A percentile compares a stretch with the other conserved stretches of the same genome.
Conservation (phyloP, 129 eudicot species). For the Scalesia atractyloides region DNA sequence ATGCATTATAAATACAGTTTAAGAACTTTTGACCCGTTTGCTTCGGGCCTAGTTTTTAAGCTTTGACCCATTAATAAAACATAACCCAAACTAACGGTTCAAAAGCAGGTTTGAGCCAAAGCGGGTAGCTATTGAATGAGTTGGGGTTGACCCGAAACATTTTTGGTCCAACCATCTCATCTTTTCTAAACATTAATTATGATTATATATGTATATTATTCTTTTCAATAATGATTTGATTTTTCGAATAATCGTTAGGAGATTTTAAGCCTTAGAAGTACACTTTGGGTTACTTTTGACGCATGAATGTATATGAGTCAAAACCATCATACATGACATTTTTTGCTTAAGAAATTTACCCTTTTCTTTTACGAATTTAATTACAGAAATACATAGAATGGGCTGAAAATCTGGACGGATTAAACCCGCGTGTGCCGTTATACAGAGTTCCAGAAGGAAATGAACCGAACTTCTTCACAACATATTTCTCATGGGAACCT, state of each 20-base stretch:
- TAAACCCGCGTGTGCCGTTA: slow-evolving; percentile 71
- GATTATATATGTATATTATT: not conserved
- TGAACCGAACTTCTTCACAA: slow-evolving; percentile 93
- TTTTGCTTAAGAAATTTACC: not conserved
- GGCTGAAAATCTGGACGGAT: slow-evolving; percentile 79
- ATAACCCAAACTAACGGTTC: not conserved
- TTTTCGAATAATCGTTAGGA: not conserved
- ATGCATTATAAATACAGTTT: not conserved
- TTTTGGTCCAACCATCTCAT: not conserved
- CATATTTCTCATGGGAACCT: slow-evolving; percentile 92
- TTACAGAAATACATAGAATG: slow-evolving; percentile 80
- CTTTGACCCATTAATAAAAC: not conserved
- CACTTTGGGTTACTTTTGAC: not conserved
- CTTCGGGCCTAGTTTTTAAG: not conserved
- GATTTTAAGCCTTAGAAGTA: not conserved
- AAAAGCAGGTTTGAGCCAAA: not conserved
- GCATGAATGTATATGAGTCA: not conserved
- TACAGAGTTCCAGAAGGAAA: slow-evolving; percentile 86
- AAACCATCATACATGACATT: not conserved
- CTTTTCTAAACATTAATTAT: not conserved
- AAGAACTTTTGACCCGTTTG: not conserved
- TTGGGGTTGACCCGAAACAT: slow-evolving; percentile 2
- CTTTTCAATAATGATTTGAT: too few relatives aligned
- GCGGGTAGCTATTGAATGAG: not conserved
- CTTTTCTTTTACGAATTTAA: slow-evolving; percentile 4